phyloP scores from a whole-genome alignment of 2,329 filamentous ascomycete genomes.

The Calonectria pseudoturangicola region DNA sequence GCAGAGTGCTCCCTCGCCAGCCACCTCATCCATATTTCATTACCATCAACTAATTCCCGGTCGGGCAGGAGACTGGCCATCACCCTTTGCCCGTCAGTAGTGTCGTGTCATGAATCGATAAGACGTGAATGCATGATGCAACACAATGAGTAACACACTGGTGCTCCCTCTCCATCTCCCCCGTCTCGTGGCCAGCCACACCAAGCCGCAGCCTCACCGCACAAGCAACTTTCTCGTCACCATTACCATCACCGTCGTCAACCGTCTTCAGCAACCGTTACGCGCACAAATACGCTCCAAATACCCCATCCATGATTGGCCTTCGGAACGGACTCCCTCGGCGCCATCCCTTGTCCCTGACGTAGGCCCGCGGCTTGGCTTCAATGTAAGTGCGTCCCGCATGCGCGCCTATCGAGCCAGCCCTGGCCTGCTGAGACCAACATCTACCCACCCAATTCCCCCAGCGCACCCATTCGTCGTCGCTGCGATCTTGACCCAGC shows the following conservation, averaged over 20 bases:
- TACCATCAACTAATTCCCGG: conserved; percentile 50
- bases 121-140: conserved; percentile 38
- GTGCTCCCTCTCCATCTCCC: background rate
- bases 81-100: conserved; percentile 28
- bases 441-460: conserved; percentile 32
- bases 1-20: conserved; percentile 35
- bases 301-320: conserved; percentile 50
- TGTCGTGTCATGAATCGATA: conserved; percentile 42
- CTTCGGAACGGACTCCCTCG: conserved; percentile 33
- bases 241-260: conserved; percentile 30
- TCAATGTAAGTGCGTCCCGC: conserved; percentile 41
- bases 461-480: conserved; percentile 34
- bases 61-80: conserved; percentile 42
- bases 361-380: conserved; percentile 36
- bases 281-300: conserved; percentile 35
- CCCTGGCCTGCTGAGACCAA: conserved; percentile 40
- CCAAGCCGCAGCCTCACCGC: conserved; percentile 28
- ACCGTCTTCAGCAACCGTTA: conserved; percentile 38
- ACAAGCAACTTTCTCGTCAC: conserved; percentile 33
- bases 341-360: conserved; percentile 47
- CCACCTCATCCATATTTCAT: conserved; percentile 37
- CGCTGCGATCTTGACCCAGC: conserved; percentile 47
- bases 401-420: conserved; percentile 44
- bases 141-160: conserved; percentile 46
- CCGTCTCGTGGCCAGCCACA: background rate